Percentiles rank a stretch among this genome's conserved stretches.
Conservation (phyloP, 163 green algal genomes). For the Chloromonas sp. region DNA sequence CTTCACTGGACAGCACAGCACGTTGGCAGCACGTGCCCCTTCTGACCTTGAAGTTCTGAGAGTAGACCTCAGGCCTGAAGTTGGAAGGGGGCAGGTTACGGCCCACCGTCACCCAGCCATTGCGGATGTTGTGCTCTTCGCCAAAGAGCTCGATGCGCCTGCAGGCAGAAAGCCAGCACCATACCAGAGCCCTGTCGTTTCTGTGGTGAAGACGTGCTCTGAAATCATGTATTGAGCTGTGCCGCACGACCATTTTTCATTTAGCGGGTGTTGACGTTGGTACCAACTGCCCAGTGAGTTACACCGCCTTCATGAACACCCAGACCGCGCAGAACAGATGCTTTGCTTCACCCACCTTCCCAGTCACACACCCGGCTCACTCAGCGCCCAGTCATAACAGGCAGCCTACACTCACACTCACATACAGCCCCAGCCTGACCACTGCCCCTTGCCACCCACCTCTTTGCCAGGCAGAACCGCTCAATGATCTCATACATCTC, state of each 20-base stretch:
- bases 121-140: constrained; percentile 78
- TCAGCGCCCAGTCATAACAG: not conserved
- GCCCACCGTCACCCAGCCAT: constrained; percentile 77
- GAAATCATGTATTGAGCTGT: too few species aligned
- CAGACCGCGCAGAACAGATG: too few species aligned
- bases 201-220: too few species aligned
- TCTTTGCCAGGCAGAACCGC: constrained; percentile 51
- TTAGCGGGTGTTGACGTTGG: too few species aligned
- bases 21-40: not conserved
- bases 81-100: constrained; percentile 58
- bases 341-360: too few species aligned
- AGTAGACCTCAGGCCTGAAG: constrained; percentile 50
- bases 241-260: too few species aligned
- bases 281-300: too few species aligned
- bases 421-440: not conserved
- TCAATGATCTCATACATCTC: constrained; percentile 83
- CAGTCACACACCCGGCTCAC: not conserved
- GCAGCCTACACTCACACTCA: too few species aligned
- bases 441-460: constrained; percentile 4
- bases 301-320: too few species aligned
- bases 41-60: constrained; percentile 24
- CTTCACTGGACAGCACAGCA: not conserved
- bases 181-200: too few species aligned
- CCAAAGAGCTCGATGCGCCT: constrained; percentile 80
- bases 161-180: not conserved